Evolutionary conservation across 2,329 filamentous ascomycete species (phyloP).

Genomic region (Fusarium chuoi): DNA sequence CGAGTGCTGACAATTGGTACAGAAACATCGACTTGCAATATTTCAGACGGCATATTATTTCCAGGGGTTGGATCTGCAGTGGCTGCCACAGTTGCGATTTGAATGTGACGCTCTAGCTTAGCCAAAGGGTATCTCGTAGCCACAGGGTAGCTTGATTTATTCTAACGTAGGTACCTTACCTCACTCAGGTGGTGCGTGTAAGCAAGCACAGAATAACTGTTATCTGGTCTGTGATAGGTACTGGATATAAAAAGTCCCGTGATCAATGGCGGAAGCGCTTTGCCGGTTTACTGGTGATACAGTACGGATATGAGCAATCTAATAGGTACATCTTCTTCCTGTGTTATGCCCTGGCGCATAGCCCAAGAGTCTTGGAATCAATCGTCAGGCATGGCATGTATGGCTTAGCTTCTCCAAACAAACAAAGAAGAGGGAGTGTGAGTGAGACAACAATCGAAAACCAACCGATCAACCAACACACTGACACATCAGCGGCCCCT

Average conservation of each 20-base stretch:
- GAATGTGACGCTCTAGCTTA: not conserved
- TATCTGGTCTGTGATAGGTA: not conserved
- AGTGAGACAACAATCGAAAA: conserved; percentile 6
- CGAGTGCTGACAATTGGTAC: not conserved
- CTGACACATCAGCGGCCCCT: not conserved
- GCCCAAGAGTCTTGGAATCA: not conserved
- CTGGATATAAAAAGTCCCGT: conserved; percentile 9
- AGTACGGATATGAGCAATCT: not conserved
- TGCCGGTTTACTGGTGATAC: conserved; percentile 16
- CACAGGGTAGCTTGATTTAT: conserved; percentile 9
- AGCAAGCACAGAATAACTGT: not conserved
- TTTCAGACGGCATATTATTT: not conserved
- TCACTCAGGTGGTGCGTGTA: not conserved
- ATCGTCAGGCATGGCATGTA: conserved; percentile 12
- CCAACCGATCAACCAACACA: not conserved
- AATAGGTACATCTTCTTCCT: not conserved
- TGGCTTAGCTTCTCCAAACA: not conserved
- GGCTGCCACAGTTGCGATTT: not conserved
- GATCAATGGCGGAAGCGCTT: conserved; percentile 19
- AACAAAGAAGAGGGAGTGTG: conserved; percentile 11
- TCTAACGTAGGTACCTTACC: no score
- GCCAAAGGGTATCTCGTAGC: not conserved
- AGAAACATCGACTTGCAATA: not conserved
- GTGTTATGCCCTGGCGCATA: not conserved
- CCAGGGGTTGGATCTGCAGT: conserved; percentile 10